Base-by-base conservation (phyloP, 2,329 filamentous ascomycete species). In the Fusarium heterosporum region DNA sequence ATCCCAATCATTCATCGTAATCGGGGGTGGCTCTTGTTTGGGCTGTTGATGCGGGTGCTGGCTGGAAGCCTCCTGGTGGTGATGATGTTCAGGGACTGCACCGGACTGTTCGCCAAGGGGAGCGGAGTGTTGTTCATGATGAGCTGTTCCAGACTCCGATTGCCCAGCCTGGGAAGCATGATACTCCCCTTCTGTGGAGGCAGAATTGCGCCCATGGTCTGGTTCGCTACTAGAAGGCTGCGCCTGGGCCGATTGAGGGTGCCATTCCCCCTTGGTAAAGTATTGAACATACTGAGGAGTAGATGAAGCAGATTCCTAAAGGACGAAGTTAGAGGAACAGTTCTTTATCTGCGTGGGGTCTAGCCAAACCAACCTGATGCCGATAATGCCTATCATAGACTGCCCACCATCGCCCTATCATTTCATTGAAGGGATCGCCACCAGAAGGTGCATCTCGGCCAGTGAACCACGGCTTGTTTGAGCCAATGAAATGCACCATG, bases 401-500 rank as follows among this genome's bases (percentile, higher is more conserved):
- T 42, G 93, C 88, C 95, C 95, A 99, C 96, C 96, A 99, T 74
- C 89, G 87, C 61, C 89, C 90, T 40, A 93, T 81, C 82, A 98
- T 90, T 79, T 97, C 91, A 74, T 92, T 89, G 76, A 94, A 97
- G 1, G 91, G 89, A 3, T 85, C 85, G 45, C 81, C 80, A 30
- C 86, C 86, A 46, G 81, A 81, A 51, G 82, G 80, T 10, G 83
- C 80, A 46, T 84, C 75, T 69, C 89, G 84, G 36, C 89, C 89
- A 61, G 87, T 80, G 22, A 85, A 85, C 96, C 96, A 99, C 0
- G 96, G 96, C 81, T 99, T 99, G 55, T 92, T 86, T 59, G 89
- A 80, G 40, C 96, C 96, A 73, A 99, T 98, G 78, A 97, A 99
- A 80, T 99, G 96, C 26, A 97, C 90, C 82, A 96, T 87, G 75